These are phyloP conservation scores for Rosa hybrid DNA, from an alignment of 331 rosid genomes.

Conservation along the genomic window DNA sequence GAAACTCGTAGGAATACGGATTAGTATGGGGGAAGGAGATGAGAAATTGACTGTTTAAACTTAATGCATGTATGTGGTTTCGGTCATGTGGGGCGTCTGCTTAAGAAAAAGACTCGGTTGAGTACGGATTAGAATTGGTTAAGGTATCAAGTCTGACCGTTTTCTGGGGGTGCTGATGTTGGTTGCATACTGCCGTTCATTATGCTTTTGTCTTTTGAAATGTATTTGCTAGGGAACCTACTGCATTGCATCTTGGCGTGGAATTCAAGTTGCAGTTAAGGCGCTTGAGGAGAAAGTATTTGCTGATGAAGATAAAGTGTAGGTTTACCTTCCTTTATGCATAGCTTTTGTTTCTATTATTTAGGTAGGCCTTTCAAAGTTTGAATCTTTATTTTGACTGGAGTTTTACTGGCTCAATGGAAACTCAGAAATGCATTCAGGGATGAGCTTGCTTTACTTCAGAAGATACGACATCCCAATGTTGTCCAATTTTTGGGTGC, in stretches of 20 bases:
- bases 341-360: background rate
- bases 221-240: conserved; percentile 64
- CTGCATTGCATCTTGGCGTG: conserved; percentile 79
- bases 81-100: background rate
- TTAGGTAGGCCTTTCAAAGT: background rate
- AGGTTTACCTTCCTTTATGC: conserved; percentile 46
- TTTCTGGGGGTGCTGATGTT: background rate
- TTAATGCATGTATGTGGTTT: background rate
- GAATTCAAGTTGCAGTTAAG: conserved; percentile 85
- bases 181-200: background rate
- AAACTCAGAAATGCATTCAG: conserved; percentile 72
- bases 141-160: background rate
- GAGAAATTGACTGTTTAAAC: background rate
- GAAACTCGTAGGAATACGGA: background rate
- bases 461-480: conserved; percentile 90
- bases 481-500: conserved; percentile 98
- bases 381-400: conserved; percentile 13
- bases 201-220: background rate
- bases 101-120: background rate
- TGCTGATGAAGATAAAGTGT: conserved; percentile 82
- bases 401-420: conserved; percentile 11
- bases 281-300: conserved; percentile 71
- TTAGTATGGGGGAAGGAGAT: background rate
- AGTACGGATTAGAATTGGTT: background rate
- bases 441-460: conserved; percentile 88